Evolutionary conservation across 352 stramenopile species (phyloP).

Genomic region (Globisporangium uncinulatum): DNA sequence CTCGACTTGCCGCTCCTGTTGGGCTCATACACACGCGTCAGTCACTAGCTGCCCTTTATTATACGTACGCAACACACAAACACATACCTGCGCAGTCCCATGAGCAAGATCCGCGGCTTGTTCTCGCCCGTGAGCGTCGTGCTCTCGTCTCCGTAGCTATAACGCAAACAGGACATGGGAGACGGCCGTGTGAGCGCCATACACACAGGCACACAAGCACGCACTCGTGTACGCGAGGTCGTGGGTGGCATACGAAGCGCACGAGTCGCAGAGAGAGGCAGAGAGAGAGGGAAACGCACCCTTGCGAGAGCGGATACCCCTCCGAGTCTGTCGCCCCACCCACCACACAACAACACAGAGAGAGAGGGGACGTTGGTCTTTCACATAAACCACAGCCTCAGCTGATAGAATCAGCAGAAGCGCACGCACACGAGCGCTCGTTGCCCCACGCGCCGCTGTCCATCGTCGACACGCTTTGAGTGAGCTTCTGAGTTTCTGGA

Average conservation of each 20-base stretch:
- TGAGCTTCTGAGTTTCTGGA: too few species aligned
- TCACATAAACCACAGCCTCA: not conserved
- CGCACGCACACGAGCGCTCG: too few species aligned
- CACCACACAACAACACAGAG: not conserved
- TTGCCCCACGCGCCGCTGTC: too few species aligned
- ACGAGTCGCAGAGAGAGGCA: not conserved
- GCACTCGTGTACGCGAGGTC: not conserved
- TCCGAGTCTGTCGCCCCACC: slow-evolving; percentile 19
- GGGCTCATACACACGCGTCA: not conserved
- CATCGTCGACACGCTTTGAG: too few species aligned
- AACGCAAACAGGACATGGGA: too few species aligned
- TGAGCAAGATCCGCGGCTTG: slow-evolving; percentile 95
- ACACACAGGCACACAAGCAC: slow-evolving; percentile 1
- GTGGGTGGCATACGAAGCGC: not conserved
- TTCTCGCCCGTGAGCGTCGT: slow-evolving; percentile 82
- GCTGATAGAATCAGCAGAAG: not conserved
- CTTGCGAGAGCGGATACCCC: slow-evolving; percentile 29
- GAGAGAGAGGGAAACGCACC: slow-evolving; percentile 11
- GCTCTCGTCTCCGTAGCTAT: slow-evolving; percentile 64
- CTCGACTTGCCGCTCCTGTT: slow-evolving; percentile 82
- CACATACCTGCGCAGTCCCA: slow-evolving; percentile 89
- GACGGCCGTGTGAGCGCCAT: not conserved
- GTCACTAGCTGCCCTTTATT: not conserved
- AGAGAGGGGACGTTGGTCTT: not conserved
- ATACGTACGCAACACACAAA: not conserved